Base-by-base conservation (phyloP, 768 basidiomycete genomes). In the Xerocomellus amylosporus region DNA sequence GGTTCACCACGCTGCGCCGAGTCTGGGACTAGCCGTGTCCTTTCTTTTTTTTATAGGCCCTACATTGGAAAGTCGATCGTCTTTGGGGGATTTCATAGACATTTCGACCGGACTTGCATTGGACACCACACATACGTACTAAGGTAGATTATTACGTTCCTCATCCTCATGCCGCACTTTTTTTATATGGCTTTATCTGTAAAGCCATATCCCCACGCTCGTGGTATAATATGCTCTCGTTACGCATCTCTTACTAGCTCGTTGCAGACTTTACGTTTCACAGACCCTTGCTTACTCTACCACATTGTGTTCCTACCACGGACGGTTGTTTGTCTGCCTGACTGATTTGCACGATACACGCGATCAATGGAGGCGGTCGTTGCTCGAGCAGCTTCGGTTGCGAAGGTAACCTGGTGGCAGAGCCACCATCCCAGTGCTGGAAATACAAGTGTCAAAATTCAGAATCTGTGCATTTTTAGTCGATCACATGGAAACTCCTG, bases 1-100 rank as follows among this genome's bases (percentile, higher is more conserved):
- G 70, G 24, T 73, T 73, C 56, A 68, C 70, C 5, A 72, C 71
- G 1, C 55, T 71, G 19, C 71, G 70, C 54, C 65, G 69, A 54
- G 60, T 61, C 53, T 60, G 58, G 63, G 62, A 69, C 57, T 71
- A 60, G 57, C 39, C 52, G 24, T 40, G 15, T 14, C 43, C 34
- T 31, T 54, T 20, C 22, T 20, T 50, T 49, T 40, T 30, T 13
- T 46, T 47, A 3, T n/a, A 36, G 36, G 38, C 38, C 37, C 26
- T 17, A 50, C 34, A 46, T 39, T 40, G 47, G 40, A 52, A 20
- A 46, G 19, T 50, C 36, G 53, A 45, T 37, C 36, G 31, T 58
- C 52, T 65, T n/a, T 54, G 58, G 54, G 38, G 33, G 17, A n/a
- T 54, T 59, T 57, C 46, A 61, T 43, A 56, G 67, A 67, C 66